These are phyloP conservation scores for Liquidambar formosana DNA, from an alignment of 164 flowering plant genomes.

Conservation along the genomic window DNA sequence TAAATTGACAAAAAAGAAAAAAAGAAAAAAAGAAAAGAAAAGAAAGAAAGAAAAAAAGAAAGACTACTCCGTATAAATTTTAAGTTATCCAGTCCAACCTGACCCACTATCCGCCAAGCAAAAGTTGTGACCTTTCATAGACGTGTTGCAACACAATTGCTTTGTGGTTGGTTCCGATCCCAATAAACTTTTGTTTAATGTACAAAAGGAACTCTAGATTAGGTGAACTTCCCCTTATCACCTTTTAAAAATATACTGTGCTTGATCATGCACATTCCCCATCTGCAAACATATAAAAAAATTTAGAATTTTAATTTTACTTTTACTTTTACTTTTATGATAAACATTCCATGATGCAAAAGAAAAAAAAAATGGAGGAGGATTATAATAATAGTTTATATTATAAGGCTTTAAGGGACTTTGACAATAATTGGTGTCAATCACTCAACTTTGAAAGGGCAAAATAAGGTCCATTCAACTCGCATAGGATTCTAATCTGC, in stretches of 20 bases:
- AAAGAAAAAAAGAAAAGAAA: too few species aligned
- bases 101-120: constrained; percentile 1
- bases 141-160: constrained; percentile 10
- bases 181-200: constrained; percentile 14
- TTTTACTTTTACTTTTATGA: too few species aligned
- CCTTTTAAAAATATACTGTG: constrained; percentile 3
- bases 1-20: too few species aligned
- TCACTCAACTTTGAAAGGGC: not conserved
- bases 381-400: too few species aligned
- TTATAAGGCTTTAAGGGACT: too few species aligned
- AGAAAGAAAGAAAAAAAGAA: too few species aligned
- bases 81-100: constrained; percentile 5
- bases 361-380: too few species aligned
- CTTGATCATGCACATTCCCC: constrained; percentile 14
- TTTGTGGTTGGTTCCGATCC: constrained; percentile 25
- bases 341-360: constrained; percentile 16
- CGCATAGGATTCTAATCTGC: constrained; percentile 24
- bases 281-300: constrained; percentile 1
- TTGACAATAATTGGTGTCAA: not conserved
- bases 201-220: constrained; percentile 20
- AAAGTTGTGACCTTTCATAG: not conserved
- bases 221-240: constrained; percentile 33
- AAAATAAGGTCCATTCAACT: constrained; percentile 13
- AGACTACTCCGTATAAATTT: too few species aligned
- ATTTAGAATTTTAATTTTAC: too few species aligned